Conservation (phyloP, 768 basidiomycete genomes). For the Nevesoporus exiguus region DNA sequence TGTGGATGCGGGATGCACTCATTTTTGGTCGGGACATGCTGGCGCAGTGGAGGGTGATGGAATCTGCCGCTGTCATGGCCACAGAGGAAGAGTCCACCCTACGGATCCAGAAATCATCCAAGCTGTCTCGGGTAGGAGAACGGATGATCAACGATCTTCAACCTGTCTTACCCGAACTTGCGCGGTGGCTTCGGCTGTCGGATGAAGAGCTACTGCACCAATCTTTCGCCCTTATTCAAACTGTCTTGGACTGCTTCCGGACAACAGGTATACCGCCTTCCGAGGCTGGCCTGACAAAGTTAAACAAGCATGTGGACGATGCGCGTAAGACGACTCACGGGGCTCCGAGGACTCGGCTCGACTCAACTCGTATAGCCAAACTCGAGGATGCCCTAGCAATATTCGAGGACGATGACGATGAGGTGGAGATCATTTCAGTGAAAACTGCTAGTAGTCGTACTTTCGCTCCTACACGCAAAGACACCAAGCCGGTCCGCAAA, state of each 20-base stretch:
- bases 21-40: conserved; percentile 89
- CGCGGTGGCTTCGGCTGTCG: conserved; percentile 88
- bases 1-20: conserved; percentile 98
- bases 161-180: conserved; percentile 72
- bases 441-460: conserved; percentile 19
- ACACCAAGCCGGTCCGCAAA: conserved; percentile 17
- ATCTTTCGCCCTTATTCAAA: conserved; percentile 78
- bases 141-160: conserved; percentile 79
- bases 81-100: conserved; percentile 19
- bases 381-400: conserved; percentile 63
- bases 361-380: conserved; percentile 52
- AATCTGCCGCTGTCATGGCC: conserved; percentile 46
- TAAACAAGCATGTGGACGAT: conserved; percentile 61
- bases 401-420: conserved; percentile 64
- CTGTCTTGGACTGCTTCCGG: conserved; percentile 73
- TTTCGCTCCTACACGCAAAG: conserved; percentile 8
- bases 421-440: conserved; percentile 52
- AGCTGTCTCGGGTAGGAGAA: conserved; percentile 58
- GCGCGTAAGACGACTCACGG: conserved; percentile 49
- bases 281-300: conserved; percentile 54
- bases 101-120: conserved; percentile 34
- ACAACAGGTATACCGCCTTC: conserved; percentile 55
- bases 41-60: conserved; percentile 75
- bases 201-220: conserved; percentile 90
- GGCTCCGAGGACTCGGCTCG: conserved; percentile 50